Percentiles rank a stretch among this genome's conserved stretches.
phyloP scores from a whole-genome alignment of 2,329 filamentous ascomycete genomes.

The Triangularia verruculosa region DNA sequence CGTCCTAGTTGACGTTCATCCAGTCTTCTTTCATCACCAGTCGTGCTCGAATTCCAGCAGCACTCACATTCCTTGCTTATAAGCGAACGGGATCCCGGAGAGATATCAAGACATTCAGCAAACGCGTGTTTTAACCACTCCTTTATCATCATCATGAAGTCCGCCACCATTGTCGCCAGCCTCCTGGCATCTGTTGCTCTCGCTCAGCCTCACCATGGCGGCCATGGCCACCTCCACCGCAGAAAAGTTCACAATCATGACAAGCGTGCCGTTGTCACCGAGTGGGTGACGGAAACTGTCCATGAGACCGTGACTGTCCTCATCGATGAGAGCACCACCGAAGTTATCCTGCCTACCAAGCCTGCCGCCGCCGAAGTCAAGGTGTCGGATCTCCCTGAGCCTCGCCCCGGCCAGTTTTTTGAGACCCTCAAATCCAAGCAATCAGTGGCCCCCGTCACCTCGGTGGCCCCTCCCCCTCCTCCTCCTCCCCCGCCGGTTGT shows the following conservation, averaged over 20 bases:
- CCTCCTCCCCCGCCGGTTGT: slow-evolving; percentile 1
- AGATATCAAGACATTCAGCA: slow-evolving; percentile 4
- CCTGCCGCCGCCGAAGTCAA: slow-evolving; percentile 25
- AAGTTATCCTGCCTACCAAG: slow-evolving; percentile 39
- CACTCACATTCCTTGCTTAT: slow-evolving; percentile 1
- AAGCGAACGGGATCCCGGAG: background rate
- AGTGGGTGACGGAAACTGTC: slow-evolving; percentile 47
- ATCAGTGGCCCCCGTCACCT: slow-evolving; percentile 24
- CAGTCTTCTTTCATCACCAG: slow-evolving; percentile 1
- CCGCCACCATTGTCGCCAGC: slow-evolving; percentile 35
- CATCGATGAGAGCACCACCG: slow-evolving; percentile 48
- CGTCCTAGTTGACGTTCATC: slow-evolving; percentile 1
- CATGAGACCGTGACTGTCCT: slow-evolving; percentile 49
- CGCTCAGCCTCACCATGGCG: slow-evolving; percentile 49
- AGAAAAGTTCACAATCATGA: slow-evolving; percentile 39
- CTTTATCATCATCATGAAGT: slow-evolving; percentile 38
- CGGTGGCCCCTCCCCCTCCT: slow-evolving; percentile 14
- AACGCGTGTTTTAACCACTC: background rate
- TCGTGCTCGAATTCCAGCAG: background rate
- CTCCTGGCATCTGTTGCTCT: slow-evolving; percentile 44
- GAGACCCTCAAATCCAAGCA: slow-evolving; percentile 26
- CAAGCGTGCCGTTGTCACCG: slow-evolving; percentile 43
- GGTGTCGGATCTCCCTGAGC: slow-evolving; percentile 23
- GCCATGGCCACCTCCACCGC: slow-evolving; percentile 28
- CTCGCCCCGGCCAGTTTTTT: slow-evolving; percentile 35